Percentiles rank a stretch among this genome's conserved stretches.
Evolutionary conservation across 176 grass and related monocot genomes (phyloP).

Genomic region (Triticum urartu): DNA sequence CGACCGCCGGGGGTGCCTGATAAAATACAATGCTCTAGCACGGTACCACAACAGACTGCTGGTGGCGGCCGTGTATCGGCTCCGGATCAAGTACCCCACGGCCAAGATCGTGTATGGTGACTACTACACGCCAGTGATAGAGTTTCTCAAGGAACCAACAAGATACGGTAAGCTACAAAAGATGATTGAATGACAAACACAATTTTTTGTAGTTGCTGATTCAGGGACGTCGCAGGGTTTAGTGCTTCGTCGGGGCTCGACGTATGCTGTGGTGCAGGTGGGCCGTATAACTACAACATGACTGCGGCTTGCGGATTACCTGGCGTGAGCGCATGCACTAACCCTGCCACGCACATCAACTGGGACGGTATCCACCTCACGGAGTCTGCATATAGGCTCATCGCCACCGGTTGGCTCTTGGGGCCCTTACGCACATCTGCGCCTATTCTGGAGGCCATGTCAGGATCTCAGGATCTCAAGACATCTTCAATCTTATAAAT

Average conservation of each 20-base stretch:
- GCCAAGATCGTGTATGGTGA: background rate
- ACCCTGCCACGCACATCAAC: conserved; percentile 25
- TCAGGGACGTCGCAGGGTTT: conserved; percentile 7
- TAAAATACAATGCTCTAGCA: no score
- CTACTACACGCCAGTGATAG: conserved; percentile 21
- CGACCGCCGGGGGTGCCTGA: no score
- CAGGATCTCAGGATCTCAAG: no score
- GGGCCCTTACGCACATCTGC: conserved; percentile 20
- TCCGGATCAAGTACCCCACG: no score
- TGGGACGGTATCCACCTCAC: conserved; percentile 64
- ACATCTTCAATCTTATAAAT: no score
- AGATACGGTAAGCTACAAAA: background rate
- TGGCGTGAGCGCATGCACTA: background rate
- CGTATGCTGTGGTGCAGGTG: conserved; percentile 46
- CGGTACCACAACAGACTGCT: no score
- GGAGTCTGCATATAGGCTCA: conserved; percentile 18
- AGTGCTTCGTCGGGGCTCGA: conserved; percentile 2
- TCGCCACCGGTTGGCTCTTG: conserved; percentile 39
- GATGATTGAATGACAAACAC: background rate
- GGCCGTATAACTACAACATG: conserved; percentile 22
- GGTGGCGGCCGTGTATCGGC: no score
- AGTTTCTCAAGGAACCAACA: background rate
- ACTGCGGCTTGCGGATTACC: background rate
- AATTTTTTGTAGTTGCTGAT: background rate
- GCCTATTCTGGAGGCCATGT: background rate